phyloP scores from a whole-genome alignment of 2,329 filamentous ascomycete species.

The Trichoderma arundinaceum region DNA sequence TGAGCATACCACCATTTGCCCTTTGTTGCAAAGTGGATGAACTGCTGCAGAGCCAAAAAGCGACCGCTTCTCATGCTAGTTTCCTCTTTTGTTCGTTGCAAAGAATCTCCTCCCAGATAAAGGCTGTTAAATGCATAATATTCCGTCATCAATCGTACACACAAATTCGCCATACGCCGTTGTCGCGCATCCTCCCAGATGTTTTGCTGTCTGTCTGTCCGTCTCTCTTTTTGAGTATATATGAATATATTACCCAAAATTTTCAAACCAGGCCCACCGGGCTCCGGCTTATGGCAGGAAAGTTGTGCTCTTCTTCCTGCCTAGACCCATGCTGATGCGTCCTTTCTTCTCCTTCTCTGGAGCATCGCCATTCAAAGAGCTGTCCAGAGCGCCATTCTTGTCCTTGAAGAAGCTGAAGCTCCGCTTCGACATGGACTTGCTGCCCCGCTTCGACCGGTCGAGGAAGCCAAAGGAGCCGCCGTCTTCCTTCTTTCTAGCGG shows the following conservation, averaged over 20 bases:
- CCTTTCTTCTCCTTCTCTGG: conserved; percentile 62
- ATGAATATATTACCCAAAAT: conserved; percentile 25
- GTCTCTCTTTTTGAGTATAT: conserved; percentile 2
- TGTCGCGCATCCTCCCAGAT: conserved; percentile 5
- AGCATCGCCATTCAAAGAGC: conserved; percentile 42
- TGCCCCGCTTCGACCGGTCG: conserved; percentile 70
- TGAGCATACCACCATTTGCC: not conserved
- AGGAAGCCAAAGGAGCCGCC: conserved; percentile 55
- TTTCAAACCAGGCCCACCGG: conserved; percentile 4
- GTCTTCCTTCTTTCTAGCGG: conserved; percentile 49
- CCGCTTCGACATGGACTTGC: conserved; percentile 79
- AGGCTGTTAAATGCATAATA: conserved; percentile 22
- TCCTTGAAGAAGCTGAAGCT: conserved; percentile 71
- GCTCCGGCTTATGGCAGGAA: conserved; percentile 40
- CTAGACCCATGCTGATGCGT: conserved; percentile 69
- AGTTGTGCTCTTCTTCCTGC: conserved; percentile 72
- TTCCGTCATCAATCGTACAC: conserved; percentile 35
- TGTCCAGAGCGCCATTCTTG: conserved; percentile 43
- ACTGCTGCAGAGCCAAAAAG: not conserved
- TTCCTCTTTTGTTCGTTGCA: not conserved
- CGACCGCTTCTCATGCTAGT: conserved; percentile 2
- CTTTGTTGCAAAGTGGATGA: not conserved
- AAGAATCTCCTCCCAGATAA: conserved; percentile 7
- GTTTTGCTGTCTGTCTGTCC: not conserved
- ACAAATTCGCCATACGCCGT: conserved; percentile 30